Evolutionary conservation across 1,284 basidiomycete genomes (phyloP), one percentile per base, ranked within the genome.

Genomic region (Pseudozyma flocculosa): DNA sequence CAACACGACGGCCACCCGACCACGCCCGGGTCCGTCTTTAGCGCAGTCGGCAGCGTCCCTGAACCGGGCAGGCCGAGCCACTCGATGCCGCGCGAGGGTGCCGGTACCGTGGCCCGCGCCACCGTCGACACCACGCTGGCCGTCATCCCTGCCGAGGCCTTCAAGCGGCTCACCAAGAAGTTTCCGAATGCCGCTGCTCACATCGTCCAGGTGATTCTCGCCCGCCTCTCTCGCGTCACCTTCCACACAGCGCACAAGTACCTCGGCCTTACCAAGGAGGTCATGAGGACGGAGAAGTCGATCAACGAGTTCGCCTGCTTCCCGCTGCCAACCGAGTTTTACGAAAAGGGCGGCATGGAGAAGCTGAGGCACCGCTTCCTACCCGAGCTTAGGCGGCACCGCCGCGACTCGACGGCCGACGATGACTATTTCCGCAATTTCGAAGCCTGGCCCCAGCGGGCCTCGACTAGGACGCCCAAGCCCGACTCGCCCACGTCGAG

Each of bases 81-180:
- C 26, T 51, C 46, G 17, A 47, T 61, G 24, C 43, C 41, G 21
- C 38, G 42, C 13, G 53, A 48, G 7, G 68, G 68, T 14, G 61
- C 54, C 21, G 70, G 71, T 7, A 69, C 73, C 87, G 3, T 97
- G 29, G 93, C 92, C 14, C 83, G 93, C 26, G 95, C 94, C 3
- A 88, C 88, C 1, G 88, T 90, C 49, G 94, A 99, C 75, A 92
- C 90, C 4, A 97, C 94, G 0, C 81, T 99, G 9, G 95, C 94
- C n/a, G 94, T 98, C 15, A 97, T 99, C 50, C 95, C 94, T 4
- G 93, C 94, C 1, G 92, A 96, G 76, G 95, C 94, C 4, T 99
- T 99, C 81, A 84, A 87, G 59, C 82, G 91, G 41, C 81, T 84
- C 24, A 97, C 93, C 0, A 90, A 92, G 78, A 92, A 94, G 76